Evolutionary conservation across 1,284 basidiomycete species (phyloP).

Genomic region (Apiotrichum brassicae): DNA sequence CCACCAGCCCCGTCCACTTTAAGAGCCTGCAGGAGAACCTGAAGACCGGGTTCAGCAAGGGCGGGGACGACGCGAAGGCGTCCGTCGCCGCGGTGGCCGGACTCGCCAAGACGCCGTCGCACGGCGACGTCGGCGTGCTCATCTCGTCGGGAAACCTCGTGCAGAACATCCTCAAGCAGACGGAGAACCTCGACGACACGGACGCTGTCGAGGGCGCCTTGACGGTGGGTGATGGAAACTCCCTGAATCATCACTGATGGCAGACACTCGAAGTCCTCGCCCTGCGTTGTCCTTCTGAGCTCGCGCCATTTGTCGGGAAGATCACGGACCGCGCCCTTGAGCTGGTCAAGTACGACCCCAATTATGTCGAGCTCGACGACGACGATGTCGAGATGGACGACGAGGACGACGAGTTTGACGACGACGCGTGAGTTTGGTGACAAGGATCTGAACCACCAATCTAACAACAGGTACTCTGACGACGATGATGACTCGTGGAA

Average conservation of each 20-base stretch:
- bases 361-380: conserved; percentile 68
- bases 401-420: conserved; percentile 56
- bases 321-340: conserved; percentile 66
- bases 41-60: conserved; percentile 20
- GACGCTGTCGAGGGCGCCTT: conserved; percentile 42
- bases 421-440: conserved; percentile 58
- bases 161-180: conserved; percentile 25
- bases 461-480: conserved; percentile 69
- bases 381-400: conserved; percentile 53
- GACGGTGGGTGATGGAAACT: conserved; percentile 15
- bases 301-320: conserved; percentile 62
- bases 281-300: conserved; percentile 73
- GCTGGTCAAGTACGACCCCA: conserved; percentile 91
- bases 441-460: conserved; percentile 51
- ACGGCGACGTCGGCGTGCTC: conserved; percentile 25
- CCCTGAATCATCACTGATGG: too few relatives aligned
- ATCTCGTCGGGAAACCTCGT: conserved; percentile 29
- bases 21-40: conserved; percentile 25
- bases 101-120: conserved; percentile 32
- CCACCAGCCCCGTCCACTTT: conserved; percentile 30
- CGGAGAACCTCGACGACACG: conserved; percentile 28
- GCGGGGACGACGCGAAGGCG: conserved; percentile 25
- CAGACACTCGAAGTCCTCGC: conserved; percentile 79
- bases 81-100: conserved; percentile 33
- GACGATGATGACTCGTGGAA: conserved; percentile 99